phyloP scores from a whole-genome alignment of 192 early-diverging fungal genomes.

The Gaertneriomyces sp. region DNA sequence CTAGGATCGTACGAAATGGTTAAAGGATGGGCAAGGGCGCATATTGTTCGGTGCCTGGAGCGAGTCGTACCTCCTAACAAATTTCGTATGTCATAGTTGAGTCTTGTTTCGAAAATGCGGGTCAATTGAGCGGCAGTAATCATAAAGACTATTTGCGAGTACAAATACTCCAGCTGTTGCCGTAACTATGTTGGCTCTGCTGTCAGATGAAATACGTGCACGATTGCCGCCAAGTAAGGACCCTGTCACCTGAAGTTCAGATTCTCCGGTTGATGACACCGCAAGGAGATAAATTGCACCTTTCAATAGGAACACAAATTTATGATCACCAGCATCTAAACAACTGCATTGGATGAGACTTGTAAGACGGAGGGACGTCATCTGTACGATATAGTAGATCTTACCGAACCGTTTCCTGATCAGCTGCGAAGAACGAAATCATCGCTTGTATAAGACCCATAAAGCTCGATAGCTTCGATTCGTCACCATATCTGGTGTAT shows the following conservation, averaged over 20 bases:
- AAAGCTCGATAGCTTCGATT: conserved; percentile 76
- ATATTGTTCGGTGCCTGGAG: neutral
- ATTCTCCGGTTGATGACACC: conserved; percentile 75
- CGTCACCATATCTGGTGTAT: conserved; percentile 89
- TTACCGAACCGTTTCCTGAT: conserved; percentile 72
- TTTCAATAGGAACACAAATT: conserved; percentile 76
- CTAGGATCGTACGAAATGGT: conserved; percentile 19
- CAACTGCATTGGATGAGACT: conserved; percentile 40
- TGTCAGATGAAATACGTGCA: too few species aligned
- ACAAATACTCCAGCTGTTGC: conserved; percentile 72
- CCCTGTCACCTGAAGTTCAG: conserved; percentile 56
- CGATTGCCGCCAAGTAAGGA: too few species aligned
- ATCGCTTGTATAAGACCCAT: conserved; percentile 91
- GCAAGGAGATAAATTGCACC: conserved; percentile 83
- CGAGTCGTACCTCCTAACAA: conserved; percentile 50
- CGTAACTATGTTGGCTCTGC: conserved; percentile 49
- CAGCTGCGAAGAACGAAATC: conserved; percentile 76
- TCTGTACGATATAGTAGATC: conserved; percentile 11
- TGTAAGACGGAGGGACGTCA: neutral
- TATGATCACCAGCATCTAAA: conserved; percentile 66
- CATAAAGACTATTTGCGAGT: conserved; percentile 82
- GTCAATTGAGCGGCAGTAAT: conserved; percentile 76
- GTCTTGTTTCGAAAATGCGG: conserved; percentile 78
- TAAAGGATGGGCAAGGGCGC: neutral
- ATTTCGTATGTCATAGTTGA: conserved; percentile 84